Evolutionary conservation across 148 eudicot genomes (phyloP).

Genomic region (Silene conica): DNA sequence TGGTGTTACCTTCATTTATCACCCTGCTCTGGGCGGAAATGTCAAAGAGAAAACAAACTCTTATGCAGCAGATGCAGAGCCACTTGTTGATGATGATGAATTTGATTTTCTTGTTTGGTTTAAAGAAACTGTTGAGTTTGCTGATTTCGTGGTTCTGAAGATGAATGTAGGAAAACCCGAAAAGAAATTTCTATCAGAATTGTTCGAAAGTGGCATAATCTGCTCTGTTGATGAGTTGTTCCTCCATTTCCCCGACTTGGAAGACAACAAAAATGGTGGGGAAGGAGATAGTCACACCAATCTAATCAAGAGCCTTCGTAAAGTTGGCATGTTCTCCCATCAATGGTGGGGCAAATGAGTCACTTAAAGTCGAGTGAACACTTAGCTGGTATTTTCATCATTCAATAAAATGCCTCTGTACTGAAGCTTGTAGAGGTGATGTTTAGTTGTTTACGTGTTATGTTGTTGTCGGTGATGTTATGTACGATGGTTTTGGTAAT

Average conservation of each 20-base stretch:
- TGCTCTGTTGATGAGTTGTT: constrained; percentile 82
- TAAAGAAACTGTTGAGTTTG: constrained; percentile 49
- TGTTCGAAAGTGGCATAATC: constrained; percentile 62
- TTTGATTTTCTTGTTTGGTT: constrained; percentile 78
- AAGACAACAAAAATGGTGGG: constrained; percentile 28
- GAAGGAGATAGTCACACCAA: constrained; percentile 38
- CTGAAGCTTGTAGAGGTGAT: constrained; percentile 16
- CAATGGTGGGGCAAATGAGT: constrained; percentile 61
- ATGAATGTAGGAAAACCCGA: constrained; percentile 59
- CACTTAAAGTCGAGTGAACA: background rate
- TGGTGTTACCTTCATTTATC: constrained; percentile 72
- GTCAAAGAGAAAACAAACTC: constrained; percentile 34
- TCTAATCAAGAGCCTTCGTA: constrained; percentile 51
- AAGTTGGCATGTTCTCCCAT: constrained; percentile 66
- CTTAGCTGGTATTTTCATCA: background rate
- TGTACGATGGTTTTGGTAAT: constrained; percentile 5
- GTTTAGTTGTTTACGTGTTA: constrained; percentile 13
- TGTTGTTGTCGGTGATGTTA: constrained; percentile 13
- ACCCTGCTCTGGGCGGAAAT: constrained; percentile 55
- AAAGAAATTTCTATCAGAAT: constrained; percentile 48
- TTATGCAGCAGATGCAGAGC: constrained; percentile 41
- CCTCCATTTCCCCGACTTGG: constrained; percentile 46
- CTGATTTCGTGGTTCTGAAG: constrained; percentile 68
- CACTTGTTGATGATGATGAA: constrained; percentile 43
- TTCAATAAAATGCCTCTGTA: constrained; percentile 26